Evolutionary conservation across 208 protist genomes (phyloP).

Genomic region (Balamuthia mandrillaris): DNA sequence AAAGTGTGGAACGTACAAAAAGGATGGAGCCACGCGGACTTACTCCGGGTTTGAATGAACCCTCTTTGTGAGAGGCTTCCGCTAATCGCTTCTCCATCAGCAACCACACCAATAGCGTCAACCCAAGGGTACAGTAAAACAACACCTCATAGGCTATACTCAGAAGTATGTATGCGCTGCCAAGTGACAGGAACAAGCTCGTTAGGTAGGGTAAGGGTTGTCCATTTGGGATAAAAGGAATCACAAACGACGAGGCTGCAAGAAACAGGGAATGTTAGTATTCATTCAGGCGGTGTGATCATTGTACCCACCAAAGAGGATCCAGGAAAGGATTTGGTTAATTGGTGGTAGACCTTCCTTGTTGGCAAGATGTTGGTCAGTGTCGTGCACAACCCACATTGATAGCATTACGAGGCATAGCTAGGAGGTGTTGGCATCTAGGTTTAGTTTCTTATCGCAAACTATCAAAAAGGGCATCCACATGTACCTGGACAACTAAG

Average conservation of each 20-base stretch:
- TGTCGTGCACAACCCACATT: slow-evolving; percentile 40
- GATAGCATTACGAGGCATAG: slow-evolving; percentile 23
- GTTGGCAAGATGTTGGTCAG: slow-evolving; percentile 16
- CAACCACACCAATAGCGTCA: slow-evolving; percentile 53
- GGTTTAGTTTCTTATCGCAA: neutral
- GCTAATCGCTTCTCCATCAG: slow-evolving; percentile 52
- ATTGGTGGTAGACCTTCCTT: slow-evolving; percentile 52
- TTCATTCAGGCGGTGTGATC: too few relatives aligned
- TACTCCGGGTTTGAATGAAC: too few relatives aligned
- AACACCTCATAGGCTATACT: slow-evolving; percentile 54
- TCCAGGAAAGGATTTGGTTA: slow-evolving; percentile 53
- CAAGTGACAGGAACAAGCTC: slow-evolving; percentile 29
- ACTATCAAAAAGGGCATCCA: neutral
- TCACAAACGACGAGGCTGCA: neutral
- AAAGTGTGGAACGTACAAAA: too few relatives aligned
- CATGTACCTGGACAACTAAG: neutral
- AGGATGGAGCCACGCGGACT: too few relatives aligned
- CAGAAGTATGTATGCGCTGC: slow-evolving; percentile 58
- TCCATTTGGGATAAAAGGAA: neutral
- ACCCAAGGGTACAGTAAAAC: slow-evolving; percentile 44
- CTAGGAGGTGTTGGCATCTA: slow-evolving; percentile 5
- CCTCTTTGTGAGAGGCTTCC: too few relatives aligned
- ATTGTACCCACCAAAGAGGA: neutral
- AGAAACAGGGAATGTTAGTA: too few relatives aligned
- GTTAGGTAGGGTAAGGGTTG: slow-evolving; percentile 34